Base-by-base conservation (phyloP, 805 yeast genomes). In the Saccharomyces mikatae region DNA sequence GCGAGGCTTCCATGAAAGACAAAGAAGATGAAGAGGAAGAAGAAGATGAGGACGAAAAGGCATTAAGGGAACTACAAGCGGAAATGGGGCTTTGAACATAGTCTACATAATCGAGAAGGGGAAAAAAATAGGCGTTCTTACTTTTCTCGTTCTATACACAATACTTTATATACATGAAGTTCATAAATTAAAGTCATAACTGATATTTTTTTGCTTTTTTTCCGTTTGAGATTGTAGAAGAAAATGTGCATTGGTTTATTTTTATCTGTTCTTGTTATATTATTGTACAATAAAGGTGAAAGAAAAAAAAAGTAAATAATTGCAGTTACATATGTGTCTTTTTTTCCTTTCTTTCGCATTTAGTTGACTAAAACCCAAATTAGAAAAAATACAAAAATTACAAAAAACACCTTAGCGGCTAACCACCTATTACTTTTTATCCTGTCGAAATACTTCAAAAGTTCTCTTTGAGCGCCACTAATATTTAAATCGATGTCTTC, bases 401-500 rank as follows among this genome's bases (percentile, higher is more conserved):
- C 83, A 24, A 96, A 96, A 71, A 94, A 94, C 13, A 92, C 83
- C 74, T 87, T 89, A 52, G 88, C 78, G 71, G 90, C 89, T 58
- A 94, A 76, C 96, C 97, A 90, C 63, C 98, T 79, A 71, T 92
- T 94, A 64, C 86, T 88, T 52, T 94, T 83, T 26, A 94, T 88
- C 53, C 84, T 81, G 56, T 92, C 87, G 67, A 86, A 94, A 71
- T 91, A 94, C 70, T 90, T 92, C 61, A 92, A 74, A 60, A 94
- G 77, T 69, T 94, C 98, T 57, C 97, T 75, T 69, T 94, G 98
- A 0, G 99, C 99, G 1, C 98, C 98, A 28, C 80, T 74, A 14
- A 94, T 91, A 68, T 91, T 94, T 67, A 92, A 69, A 63, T 89
- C 83, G 52, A 92, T 89, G 65, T 94, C 98, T 62, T 91, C 97